Evolutionary conservation across 2,329 filamentous ascomycete species (phyloP).

Genomic region (Pseudocercospora ulei): DNA sequence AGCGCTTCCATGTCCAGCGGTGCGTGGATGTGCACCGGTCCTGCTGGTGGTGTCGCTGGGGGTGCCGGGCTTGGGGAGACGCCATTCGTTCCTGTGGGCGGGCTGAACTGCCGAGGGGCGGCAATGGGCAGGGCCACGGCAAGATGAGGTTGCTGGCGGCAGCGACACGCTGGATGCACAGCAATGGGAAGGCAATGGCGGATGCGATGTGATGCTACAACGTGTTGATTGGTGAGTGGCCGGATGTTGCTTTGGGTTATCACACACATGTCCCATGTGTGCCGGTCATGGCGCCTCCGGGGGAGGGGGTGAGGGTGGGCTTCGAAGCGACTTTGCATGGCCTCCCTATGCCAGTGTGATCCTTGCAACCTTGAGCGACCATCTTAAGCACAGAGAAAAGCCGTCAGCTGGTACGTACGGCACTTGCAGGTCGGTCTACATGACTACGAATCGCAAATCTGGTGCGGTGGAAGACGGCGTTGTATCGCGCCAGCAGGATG

Average conservation of each 20-base stretch:
- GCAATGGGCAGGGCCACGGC: not conserved
- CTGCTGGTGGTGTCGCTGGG: no score
- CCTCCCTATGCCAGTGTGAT: constrained; percentile 3
- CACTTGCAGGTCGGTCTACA: constrained; percentile 4
- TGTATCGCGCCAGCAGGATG: no score
- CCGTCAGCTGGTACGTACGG: constrained; percentile 20
- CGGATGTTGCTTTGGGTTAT: constrained; percentile 5
- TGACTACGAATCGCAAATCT: not conserved
- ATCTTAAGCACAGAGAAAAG: constrained; percentile 15
- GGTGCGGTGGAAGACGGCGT: not conserved
- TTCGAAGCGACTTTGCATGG: constrained; percentile 5
- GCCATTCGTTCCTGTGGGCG: constrained; percentile 5
- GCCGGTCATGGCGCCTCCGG: constrained; percentile 1
- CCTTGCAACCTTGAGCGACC: constrained; percentile 13
- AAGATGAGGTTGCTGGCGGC: not conserved
- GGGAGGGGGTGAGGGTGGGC: no score
- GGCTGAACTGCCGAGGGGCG: constrained; percentile 11
- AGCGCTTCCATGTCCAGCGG: constrained; percentile 8
- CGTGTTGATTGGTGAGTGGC: constrained; percentile 3
- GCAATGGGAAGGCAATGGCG: not conserved
- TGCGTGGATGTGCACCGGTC: not conserved
- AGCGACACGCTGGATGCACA: constrained; percentile 1
- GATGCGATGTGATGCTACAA: not conserved
- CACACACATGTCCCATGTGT: constrained; percentile 4
- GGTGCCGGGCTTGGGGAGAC: constrained; percentile 4